Percentiles rank a stretch among this genome's conserved stretches.
Evolutionary conservation across 495 filamentous ascomycete species (phyloP).

Genomic region (Podospora pseudoanserina): DNA sequence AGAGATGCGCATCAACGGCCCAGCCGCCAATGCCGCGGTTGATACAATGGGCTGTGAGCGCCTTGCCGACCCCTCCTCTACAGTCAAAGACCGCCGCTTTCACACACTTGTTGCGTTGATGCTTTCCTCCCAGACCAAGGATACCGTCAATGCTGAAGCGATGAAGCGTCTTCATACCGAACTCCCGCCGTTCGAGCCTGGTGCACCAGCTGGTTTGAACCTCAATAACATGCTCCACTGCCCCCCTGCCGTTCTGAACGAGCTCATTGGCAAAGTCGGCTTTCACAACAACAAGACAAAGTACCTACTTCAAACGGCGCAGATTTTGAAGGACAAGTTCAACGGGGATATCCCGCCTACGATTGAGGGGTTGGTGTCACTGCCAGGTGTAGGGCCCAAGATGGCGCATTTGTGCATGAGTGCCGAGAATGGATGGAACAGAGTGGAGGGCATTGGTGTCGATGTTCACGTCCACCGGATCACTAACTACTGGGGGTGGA

Average conservation of each 20-base stretch:
- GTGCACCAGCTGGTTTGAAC: constrained; percentile 53
- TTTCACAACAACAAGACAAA: constrained; percentile 95
- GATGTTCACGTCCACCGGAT: constrained; percentile 79
- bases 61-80: constrained; percentile 53
- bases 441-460: constrained; percentile 60
- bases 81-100: constrained; percentile 69
- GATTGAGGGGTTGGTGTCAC: constrained; percentile 67
- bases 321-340: constrained; percentile 66
- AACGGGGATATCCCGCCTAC: constrained; percentile 79
- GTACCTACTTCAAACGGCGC: constrained; percentile 76
- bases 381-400: constrained; percentile 94
- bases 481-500: constrained; percentile 95
- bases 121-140: constrained; percentile 96
- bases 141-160: constrained; percentile 83
- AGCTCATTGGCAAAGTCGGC: constrained; percentile 77
- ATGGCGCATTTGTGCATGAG: constrained; percentile 94
- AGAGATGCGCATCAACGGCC: constrained; percentile 71
- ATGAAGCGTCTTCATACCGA: constrained; percentile 75
- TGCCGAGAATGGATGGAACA: constrained; percentile 51
- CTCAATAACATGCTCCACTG: constrained; percentile 77
- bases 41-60: constrained; percentile 97
- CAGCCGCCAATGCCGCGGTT: constrained; percentile 67
- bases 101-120: constrained; percentile 91
- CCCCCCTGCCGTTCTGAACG: constrained; percentile 64
- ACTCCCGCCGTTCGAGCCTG: constrained; percentile 51